These are phyloP conservation scores for Amaranthus palmeri DNA, from an alignment of 148 eudicot genomes.

Conservation along the genomic window DNA sequence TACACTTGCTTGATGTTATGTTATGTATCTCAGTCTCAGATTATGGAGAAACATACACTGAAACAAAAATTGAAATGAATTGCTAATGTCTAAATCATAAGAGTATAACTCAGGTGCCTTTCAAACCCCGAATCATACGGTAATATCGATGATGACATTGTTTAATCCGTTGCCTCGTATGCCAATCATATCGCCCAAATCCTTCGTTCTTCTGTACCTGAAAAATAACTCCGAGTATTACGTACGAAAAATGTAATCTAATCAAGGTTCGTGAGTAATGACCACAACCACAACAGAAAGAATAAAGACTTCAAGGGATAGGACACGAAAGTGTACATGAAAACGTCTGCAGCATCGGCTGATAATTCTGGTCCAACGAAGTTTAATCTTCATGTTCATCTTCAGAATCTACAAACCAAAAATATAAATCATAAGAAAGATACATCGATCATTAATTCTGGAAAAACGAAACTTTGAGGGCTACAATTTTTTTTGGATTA, in stretches of 20 bases:
- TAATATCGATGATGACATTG: slow-evolving; percentile 5
- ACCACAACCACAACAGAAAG: no score
- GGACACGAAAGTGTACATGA: background rate
- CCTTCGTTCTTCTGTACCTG: slow-evolving; percentile 10
- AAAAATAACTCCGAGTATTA: background rate
- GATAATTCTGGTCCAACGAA: slow-evolving; percentile 2
- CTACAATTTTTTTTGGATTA: background rate
- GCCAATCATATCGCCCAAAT: background rate
- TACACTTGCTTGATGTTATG: no score
- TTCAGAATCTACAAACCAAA: slow-evolving; percentile 62
- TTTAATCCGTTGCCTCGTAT: background rate
- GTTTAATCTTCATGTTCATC: slow-evolving; percentile 78
- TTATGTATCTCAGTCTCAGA: no score
- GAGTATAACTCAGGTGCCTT: no score
- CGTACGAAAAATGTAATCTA: no score
- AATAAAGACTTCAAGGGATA: background rate
- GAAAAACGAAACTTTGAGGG: background rate
- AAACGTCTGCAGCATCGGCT: slow-evolving; percentile 17
- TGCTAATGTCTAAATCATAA: no score
- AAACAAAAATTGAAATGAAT: slow-evolving; percentile 9
- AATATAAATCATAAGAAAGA: background rate
- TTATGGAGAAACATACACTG: background rate
- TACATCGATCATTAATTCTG: background rate
- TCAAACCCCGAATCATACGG: no score
- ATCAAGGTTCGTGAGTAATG: no score